Conservation (phyloP, 371 early-diverging fungal species). For the Rhizopus arrhizus region DNA sequence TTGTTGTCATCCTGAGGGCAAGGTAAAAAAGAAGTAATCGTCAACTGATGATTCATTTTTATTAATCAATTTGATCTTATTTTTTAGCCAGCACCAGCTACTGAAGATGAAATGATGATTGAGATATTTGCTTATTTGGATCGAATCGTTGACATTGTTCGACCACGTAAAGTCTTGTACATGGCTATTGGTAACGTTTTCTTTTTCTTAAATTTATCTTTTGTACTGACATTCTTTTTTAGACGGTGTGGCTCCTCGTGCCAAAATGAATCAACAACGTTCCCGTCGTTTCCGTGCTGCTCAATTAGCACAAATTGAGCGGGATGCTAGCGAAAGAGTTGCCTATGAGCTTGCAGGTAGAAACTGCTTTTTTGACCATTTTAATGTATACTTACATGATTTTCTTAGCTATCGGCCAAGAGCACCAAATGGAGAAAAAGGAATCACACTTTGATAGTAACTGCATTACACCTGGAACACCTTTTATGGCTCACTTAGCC, state of each 20-base stretch:
- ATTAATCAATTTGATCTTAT: neutral
- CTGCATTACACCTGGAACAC: slow-evolving; percentile 99
- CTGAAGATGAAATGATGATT: slow-evolving; percentile 94
- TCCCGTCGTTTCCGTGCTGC: slow-evolving; percentile 97
- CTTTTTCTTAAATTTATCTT: neutral
- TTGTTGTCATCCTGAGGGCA: slow-evolving; percentile 94
- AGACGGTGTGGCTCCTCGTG: slow-evolving; percentile 99
- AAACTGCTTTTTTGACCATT: neutral
- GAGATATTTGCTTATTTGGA: slow-evolving; percentile 96
- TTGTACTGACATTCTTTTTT: slow-evolving; percentile 16
- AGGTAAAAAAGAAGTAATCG: slow-evolving; percentile 45
- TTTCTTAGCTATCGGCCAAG: slow-evolving; percentile 51
- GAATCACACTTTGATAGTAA: slow-evolving; percentile 93
- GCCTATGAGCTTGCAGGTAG: slow-evolving; percentile 65
- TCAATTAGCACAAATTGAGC: slow-evolving; percentile 77
- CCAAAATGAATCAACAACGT: slow-evolving; percentile 99
- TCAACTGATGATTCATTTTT: neutral
- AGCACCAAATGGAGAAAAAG: slow-evolving; percentile 56
- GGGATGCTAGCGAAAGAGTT: slow-evolving; percentile 72
- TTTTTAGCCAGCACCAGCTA: slow-evolving; percentile 80
- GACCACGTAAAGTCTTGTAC: slow-evolving; percentile 94
- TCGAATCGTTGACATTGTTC: slow-evolving; percentile 86
- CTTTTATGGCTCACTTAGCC: slow-evolving; percentile 96
- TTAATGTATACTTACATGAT: neutral
- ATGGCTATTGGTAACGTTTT: slow-evolving; percentile 85